Evolutionary conservation across 305 asterid species (phyloP).

Genomic region (Rubia balearica): DNA sequence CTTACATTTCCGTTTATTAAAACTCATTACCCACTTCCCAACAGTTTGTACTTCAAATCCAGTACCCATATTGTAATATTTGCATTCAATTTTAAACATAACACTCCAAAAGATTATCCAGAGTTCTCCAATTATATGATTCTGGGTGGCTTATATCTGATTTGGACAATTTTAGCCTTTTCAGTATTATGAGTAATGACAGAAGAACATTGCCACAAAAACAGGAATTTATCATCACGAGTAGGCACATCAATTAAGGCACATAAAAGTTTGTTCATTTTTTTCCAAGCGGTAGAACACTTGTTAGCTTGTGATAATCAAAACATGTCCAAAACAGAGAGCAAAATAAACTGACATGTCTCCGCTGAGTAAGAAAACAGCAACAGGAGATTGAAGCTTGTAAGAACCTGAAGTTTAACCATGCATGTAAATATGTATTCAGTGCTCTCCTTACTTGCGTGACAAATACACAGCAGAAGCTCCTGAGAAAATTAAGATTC

Average conservation of each 20-base stretch:
- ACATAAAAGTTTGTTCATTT: neutral
- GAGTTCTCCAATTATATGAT: neutral
- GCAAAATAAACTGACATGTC: too few relatives aligned
- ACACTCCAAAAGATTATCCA: neutral
- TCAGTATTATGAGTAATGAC: neutral
- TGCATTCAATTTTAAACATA: neutral
- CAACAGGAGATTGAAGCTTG: neutral
- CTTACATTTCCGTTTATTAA: neutral
- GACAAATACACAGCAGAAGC: slow-evolving; percentile 77
- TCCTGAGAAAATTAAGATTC: slow-evolving; percentile 40
- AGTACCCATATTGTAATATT: neutral
- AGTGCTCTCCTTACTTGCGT: slow-evolving; percentile 89
- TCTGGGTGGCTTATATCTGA: neutral
- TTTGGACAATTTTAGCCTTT: neutral
- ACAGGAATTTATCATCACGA: neutral
- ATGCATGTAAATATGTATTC: slow-evolving; percentile 72
- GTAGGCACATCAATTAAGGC: neutral
- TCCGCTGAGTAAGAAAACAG: neutral
- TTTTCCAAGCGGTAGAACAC: neutral
- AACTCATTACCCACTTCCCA: neutral
- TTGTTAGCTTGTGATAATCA: slow-evolving; percentile 12
- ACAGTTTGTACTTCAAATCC: neutral
- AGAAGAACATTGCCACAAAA: neutral
- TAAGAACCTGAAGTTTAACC: slow-evolving; percentile 80
- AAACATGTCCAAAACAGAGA: neutral